Evolutionary conservation across 2,329 filamentous ascomycete species (phyloP), one percentile per base, ranked within the genome.

Genomic region (Phoma sp.): DNA sequence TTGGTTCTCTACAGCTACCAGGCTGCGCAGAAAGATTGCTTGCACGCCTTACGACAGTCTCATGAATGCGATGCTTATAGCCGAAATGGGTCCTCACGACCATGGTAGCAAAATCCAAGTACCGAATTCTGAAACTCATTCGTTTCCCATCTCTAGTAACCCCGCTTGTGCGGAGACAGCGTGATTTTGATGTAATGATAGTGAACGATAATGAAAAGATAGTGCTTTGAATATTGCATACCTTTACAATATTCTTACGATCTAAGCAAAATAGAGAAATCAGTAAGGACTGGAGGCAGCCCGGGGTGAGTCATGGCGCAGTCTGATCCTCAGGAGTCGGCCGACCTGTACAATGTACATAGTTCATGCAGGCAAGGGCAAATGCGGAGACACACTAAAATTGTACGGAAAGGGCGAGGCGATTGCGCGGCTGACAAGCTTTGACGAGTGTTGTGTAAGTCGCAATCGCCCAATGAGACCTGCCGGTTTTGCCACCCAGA

Each of bases 401-500:
- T 23, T 7, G 30, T n/a, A 47, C 32, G 37, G 50, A 42, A 48
- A 38, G 33, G 39, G 45, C 25, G 33, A 48, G 39, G 51, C 39
- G 34, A 54, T 49, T 54, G 51, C 51, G 51, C 34, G 51, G 45
- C 48, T 21, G 42, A 45, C 40, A 49, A 49, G 51, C 51, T 54
- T 54, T 54, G 51, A 54, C 45, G 39, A 45, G 45, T 49, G 48
- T 54, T 54, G 45, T 54, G 51, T 54, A 54, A 54, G 51, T 48
- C 45, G 25, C 28, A 14, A 4, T 20, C n/a, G 39, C 15, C 51
- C 51, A 54, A 49, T 54, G 33, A 39, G 30, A 11, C n/a, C n/a
- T n/a, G n/a, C n/a, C n/a, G 12, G 6, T 43, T 40, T 48, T 49
- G 51, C 51, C 51, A 40, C 45, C 21, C n/a, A 17, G 29, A 20